Evolutionary conservation across 768 basidiomycete genomes (phyloP).

Genomic region (Mycena vitilis): DNA sequence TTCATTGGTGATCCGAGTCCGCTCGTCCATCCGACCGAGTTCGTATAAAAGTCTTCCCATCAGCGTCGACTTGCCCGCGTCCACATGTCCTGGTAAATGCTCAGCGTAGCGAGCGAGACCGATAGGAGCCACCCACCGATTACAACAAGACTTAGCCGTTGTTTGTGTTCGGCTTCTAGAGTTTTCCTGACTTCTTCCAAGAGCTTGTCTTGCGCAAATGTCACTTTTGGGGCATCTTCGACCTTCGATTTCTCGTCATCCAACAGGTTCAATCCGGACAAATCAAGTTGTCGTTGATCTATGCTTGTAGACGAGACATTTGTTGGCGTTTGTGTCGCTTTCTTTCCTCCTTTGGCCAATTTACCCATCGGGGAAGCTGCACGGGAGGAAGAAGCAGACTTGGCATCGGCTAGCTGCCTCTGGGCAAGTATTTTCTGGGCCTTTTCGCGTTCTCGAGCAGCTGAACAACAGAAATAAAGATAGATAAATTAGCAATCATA

Average conservation of each 20-base stretch:
- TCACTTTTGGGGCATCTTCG: slow-evolving; percentile 73
- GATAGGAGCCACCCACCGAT: slow-evolving; percentile 69
- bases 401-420: slow-evolving; percentile 53
- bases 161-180: slow-evolving; percentile 65
- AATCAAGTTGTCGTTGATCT: slow-evolving; percentile 76
- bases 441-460: slow-evolving; percentile 84
- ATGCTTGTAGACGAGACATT: slow-evolving; percentile 39
- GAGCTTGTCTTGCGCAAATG: slow-evolving; percentile 81
- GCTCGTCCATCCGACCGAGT: slow-evolving; percentile 88
- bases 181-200: slow-evolving; percentile 79
- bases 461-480: slow-evolving; percentile 63
- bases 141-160: slow-evolving; percentile 87
- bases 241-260: slow-evolving; percentile 50
- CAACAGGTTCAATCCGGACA: slow-evolving; percentile 78
- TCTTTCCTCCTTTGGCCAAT: slow-evolving; percentile 58
- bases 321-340: slow-evolving; percentile 51
- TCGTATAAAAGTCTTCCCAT: slow-evolving; percentile 97
- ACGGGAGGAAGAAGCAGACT: slow-evolving; percentile 58
- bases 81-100: slow-evolving; percentile 84
- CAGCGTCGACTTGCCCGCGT: slow-evolving; percentile 97
- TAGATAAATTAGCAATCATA: slow-evolving; percentile 49
- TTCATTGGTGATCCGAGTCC: slow-evolving; percentile 85
- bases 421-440: slow-evolving; percentile 64
- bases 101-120: not conserved
- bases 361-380: slow-evolving; percentile 58